Percentiles rank a stretch among this genome's conserved stretches.
Conservation (phyloP, 2,329 filamentous ascomycete species). For the Cordyceps fumosorosea region DNA sequence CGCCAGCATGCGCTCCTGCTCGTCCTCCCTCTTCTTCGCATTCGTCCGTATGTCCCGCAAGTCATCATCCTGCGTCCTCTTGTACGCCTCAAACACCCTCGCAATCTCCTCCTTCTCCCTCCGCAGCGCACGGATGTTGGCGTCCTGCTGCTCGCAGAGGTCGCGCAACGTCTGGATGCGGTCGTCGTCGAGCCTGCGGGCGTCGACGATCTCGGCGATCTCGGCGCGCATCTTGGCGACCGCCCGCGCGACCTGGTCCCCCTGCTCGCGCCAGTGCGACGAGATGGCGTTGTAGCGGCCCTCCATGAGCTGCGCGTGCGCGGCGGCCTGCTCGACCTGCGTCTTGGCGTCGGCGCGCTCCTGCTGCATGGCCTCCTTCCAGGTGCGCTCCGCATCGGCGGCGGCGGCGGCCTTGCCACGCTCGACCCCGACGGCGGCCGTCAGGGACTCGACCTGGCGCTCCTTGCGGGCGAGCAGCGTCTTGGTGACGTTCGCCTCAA, state of each 20-base stretch:
- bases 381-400: slow-evolving; percentile 52
- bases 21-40: slow-evolving; percentile 50
- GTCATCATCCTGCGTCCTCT: slow-evolving; percentile 54
- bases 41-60: slow-evolving; percentile 53
- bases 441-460: slow-evolving; percentile 64
- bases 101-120: slow-evolving; percentile 57
- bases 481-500: slow-evolving; percentile 66
- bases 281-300: slow-evolving; percentile 63
- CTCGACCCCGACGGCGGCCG: slow-evolving; percentile 57
- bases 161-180: slow-evolving; percentile 59
- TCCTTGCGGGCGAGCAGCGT: slow-evolving; percentile 65
- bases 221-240: slow-evolving; percentile 44
- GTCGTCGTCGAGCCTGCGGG: slow-evolving; percentile 53
- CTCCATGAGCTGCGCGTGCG: slow-evolving; percentile 60
- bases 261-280: slow-evolving; percentile 60
- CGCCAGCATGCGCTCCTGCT: slow-evolving; percentile 53
- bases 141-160: slow-evolving; percentile 66
- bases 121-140: slow-evolving; percentile 55
- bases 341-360: slow-evolving; percentile 50
- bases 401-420: slow-evolving; percentile 54
- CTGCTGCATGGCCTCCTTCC: slow-evolving; percentile 59
- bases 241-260: slow-evolving; percentile 51
- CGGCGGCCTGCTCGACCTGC: slow-evolving; percentile 60
- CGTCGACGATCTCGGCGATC: slow-evolving; percentile 47
- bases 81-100: slow-evolving; percentile 57